Evolutionary conservation across 768 basidiomycete genomes (phyloP).

Genomic region (Dacryopinax primogenitus): DNA sequence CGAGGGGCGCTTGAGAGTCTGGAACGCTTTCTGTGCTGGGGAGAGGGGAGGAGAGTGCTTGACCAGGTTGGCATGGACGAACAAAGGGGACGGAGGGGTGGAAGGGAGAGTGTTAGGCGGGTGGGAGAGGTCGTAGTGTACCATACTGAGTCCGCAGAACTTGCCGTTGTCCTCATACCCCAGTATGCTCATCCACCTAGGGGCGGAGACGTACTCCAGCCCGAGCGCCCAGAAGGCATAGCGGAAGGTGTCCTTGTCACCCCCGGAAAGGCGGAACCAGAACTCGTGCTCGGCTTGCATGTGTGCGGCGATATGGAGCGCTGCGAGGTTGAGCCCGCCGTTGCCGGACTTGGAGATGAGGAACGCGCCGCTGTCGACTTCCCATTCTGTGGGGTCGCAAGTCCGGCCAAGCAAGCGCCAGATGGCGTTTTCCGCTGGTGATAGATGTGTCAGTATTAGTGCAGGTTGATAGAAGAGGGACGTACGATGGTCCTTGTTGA

Average conservation of each 20-base stretch:
- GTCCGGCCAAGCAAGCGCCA: conserved; percentile 29
- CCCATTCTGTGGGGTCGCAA: conserved; percentile 28
- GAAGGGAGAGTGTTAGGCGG: not conserved
- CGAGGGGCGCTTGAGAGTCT: not conserved
- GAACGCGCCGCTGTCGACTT: conserved; percentile 32
- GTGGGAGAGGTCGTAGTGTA: conserved; percentile 8
- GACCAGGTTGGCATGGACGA: conserved; percentile 4
- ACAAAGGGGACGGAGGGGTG: not conserved
- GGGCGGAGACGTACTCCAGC: conserved; percentile 23
- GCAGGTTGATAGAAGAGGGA: not conserved
- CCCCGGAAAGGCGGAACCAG: conserved; percentile 31
- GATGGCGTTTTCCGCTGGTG: conserved; percentile 30
- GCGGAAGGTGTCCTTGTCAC: conserved; percentile 20
- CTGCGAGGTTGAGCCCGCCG: conserved; percentile 30
- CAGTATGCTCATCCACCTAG: conserved; percentile 23
- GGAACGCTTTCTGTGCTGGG: not conserved
- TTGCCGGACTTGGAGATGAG: conserved; percentile 33
- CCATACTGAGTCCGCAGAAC: conserved; percentile 3
- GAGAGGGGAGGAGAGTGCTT: not conserved
- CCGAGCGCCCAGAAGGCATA: conserved; percentile 30
- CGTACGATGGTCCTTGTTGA: conserved; percentile 29
- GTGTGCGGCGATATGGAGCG: conserved; percentile 26
- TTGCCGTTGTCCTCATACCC: not conserved
- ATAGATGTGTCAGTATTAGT: not conserved
- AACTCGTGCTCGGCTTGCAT: conserved; percentile 31